Percentiles rank a stretch among this genome's conserved stretches.
Evolutionary conservation across 495 filamentous ascomycete species (phyloP).

Genomic region (Cudoniella acicularis): DNA sequence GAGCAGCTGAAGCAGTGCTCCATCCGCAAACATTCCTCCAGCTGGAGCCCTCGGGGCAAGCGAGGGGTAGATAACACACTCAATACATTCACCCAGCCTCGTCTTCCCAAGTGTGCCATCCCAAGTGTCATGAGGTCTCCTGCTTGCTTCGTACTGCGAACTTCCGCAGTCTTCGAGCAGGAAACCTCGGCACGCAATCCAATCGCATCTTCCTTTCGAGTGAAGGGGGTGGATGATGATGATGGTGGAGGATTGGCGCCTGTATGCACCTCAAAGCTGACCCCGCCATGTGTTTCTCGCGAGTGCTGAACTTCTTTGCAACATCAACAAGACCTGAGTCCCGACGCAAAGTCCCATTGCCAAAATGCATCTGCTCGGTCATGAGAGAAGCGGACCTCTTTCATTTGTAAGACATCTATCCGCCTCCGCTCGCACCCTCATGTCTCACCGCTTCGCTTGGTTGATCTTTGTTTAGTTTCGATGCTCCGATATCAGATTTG

Average conservation of each 20-base stretch:
- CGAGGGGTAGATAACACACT: no score
- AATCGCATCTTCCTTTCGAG: not conserved
- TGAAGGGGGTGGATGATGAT: not conserved
- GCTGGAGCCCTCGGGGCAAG: no score
- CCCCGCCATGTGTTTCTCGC: not conserved
- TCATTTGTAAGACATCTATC: not conserved
- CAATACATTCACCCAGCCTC: no score
- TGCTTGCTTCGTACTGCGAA: no score
- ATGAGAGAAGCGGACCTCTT: not conserved
- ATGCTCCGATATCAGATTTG: not conserved
- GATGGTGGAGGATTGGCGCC: not conserved
- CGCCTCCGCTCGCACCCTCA: not conserved
- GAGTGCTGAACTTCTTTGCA: no score
- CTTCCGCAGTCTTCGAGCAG: no score
- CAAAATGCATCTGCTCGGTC: not conserved
- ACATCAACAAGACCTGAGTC: not conserved
- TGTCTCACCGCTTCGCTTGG: no score
- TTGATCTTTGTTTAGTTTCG: not conserved
- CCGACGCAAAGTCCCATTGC: not conserved
- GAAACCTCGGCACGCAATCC: no score
- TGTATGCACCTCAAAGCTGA: not conserved
- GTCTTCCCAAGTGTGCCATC: no score
- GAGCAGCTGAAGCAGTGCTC: no score
- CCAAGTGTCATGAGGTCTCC: no score
- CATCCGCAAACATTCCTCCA: no score